Conservation (phyloP, 345 rosid species). For the Dipteronia dyeriana region DNA sequence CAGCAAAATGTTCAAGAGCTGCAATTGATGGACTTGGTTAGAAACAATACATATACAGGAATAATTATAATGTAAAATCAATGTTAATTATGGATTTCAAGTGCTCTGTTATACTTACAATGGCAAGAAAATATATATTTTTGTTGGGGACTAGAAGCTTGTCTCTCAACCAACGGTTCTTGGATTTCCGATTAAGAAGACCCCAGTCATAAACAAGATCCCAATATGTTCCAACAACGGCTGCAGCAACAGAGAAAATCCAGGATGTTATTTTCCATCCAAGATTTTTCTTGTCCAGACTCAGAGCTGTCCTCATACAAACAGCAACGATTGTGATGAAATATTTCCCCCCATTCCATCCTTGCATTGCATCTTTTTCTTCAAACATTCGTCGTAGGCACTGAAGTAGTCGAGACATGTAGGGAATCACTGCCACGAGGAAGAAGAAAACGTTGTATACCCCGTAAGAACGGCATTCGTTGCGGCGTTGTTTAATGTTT, state of each 20-base stretch:
- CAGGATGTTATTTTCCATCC: constrained; percentile 45
- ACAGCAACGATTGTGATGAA: constrained; percentile 57
- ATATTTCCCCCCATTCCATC: constrained; percentile 61
- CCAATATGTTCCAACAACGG: constrained; percentile 62
- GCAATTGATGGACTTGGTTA: constrained; percentile 15
- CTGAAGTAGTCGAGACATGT: constrained; percentile 62
- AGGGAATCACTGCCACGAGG: constrained; percentile 65
- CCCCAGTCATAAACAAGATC: constrained; percentile 76
- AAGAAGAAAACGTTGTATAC: constrained; percentile 47
- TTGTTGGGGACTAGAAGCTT: constrained; percentile 60
- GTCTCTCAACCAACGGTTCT: constrained; percentile 60
- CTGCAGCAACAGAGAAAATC: constrained; percentile 50
- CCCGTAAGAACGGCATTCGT: constrained; percentile 35
- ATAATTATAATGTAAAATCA: neutral
- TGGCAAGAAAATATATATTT: constrained; percentile 51
- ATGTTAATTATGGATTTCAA: neutral
- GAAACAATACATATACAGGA: neutral
- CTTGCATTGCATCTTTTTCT: constrained; percentile 57
- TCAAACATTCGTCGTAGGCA: constrained; percentile 62
- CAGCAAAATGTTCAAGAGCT: constrained; percentile 53
- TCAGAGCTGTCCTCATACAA: constrained; percentile 55
- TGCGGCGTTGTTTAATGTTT: constrained; percentile 44
- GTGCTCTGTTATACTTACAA: constrained; percentile 34
- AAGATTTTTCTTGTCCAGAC: constrained; percentile 22
- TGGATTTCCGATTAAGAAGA: constrained; percentile 53